These are phyloP conservation scores for Hyaloperonospora brassicae DNA, from an alignment of 352 stramenopile genomes.

Conservation along the genomic window DNA sequence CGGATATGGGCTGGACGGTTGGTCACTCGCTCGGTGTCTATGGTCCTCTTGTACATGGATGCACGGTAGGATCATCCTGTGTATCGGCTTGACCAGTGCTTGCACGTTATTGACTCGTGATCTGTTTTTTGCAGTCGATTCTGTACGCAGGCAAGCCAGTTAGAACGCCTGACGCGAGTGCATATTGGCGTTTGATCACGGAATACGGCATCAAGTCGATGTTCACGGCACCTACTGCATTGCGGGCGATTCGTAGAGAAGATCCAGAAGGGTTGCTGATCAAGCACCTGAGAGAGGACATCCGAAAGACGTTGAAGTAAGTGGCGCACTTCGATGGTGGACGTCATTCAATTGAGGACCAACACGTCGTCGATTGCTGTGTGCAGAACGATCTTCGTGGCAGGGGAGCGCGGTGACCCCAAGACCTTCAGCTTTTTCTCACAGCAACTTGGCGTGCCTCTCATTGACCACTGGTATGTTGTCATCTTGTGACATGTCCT, in stretches of 20 bases:
- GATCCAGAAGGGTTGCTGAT: conserved; percentile 61
- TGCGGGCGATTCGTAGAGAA: conserved; percentile 83
- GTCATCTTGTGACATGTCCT: neutral
- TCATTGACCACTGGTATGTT: conserved; percentile 78
- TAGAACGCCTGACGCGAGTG: conserved; percentile 73
- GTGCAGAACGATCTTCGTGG: conserved; percentile 70
- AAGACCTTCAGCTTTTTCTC: conserved; percentile 82
- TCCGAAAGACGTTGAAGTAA: conserved; percentile 54
- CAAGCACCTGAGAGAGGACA: conserved; percentile 34
- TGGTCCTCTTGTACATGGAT: conserved; percentile 79
- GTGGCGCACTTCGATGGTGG: conserved; percentile 6
- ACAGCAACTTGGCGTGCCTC: conserved; percentile 41
- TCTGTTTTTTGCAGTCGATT: conserved; percentile 38
- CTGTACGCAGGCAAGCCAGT: conserved; percentile 89
- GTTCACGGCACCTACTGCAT: conserved; percentile 89
- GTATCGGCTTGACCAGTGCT: neutral
- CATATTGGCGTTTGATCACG: conserved; percentile 83
- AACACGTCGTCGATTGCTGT: neutral
- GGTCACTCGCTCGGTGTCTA: conserved; percentile 88
- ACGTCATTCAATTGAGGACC: neutral
- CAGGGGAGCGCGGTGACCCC: conserved; percentile 81
- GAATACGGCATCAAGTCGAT: conserved; percentile 81
- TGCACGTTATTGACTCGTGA: neutral
- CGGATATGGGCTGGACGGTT: conserved; percentile 87
- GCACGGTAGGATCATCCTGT: conserved; percentile 32